Evolutionary conservation across 768 basidiomycete genomes (phyloP).

Genomic region (Leucocoprinus birnbaumii): DNA sequence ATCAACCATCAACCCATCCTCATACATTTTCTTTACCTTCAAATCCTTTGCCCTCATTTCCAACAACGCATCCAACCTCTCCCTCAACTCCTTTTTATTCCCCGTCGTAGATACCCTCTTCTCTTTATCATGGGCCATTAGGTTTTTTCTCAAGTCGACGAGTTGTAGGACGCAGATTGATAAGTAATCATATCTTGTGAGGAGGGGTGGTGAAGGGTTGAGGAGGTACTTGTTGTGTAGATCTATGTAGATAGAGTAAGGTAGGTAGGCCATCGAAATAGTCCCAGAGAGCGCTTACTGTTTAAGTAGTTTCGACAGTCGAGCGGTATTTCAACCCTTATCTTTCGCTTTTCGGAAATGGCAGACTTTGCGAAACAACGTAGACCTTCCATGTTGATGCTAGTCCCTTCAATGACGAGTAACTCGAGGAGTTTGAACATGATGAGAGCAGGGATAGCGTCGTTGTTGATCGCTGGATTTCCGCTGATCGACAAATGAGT

Average conservation of each 20-base stretch:
- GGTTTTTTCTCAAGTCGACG: slow-evolving; percentile 51
- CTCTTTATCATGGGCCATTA: slow-evolving; percentile 48
- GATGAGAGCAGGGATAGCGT: slow-evolving; percentile 52
- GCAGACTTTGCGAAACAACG: slow-evolving; percentile 35
- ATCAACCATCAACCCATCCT: neutral
- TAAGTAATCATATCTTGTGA: slow-evolving; percentile 32
- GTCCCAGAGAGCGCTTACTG: slow-evolving; percentile 30
- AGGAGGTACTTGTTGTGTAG: slow-evolving; percentile 46
- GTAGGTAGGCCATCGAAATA: neutral
- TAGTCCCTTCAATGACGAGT: slow-evolving; percentile 52
- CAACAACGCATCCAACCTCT: slow-evolving; percentile 44
- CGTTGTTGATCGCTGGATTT: slow-evolving; percentile 54
- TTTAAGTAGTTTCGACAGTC: slow-evolving; percentile 52
- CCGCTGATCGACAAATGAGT: slow-evolving; percentile 46
- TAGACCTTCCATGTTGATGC: slow-evolving; percentile 55
- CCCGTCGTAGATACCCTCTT: slow-evolving; percentile 49
- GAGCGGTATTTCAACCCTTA: slow-evolving; percentile 54
- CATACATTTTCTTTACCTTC: slow-evolving; percentile 39
- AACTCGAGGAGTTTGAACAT: slow-evolving; percentile 43
- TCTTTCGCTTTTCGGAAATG: slow-evolving; percentile 30
- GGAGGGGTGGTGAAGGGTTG: slow-evolving; percentile 45
- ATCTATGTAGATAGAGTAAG: slow-evolving; percentile 25
- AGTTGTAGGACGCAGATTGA: slow-evolving; percentile 39
- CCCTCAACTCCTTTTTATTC: slow-evolving; percentile 44
- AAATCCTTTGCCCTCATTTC: slow-evolving; percentile 47